Evolutionary conservation across 176 grass and related monocot species (phyloP), one percentile per base, ranked within the genome.

Genomic region (Phragmites australis): DNA sequence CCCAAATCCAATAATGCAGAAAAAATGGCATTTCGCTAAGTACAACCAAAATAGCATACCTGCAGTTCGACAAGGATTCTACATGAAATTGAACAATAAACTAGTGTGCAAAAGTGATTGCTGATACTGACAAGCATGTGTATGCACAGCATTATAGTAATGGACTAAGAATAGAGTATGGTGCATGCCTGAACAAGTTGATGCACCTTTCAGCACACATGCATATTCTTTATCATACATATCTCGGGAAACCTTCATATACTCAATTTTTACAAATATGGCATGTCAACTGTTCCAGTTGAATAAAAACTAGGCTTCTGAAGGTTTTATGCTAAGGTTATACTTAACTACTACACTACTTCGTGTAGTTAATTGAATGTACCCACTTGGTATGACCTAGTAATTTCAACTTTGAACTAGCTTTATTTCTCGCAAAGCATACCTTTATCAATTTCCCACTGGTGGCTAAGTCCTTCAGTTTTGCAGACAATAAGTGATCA

Each of bases 371-470:
- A 67, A 9, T n/a, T 65, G 40, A 44, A 74, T 53, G 15, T 66
- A 50, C 64, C 34, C 26, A 77, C 22, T 49, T 56, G 37, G 9
- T 30, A 63, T 65, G 14, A 19, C 21, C n/a, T 32, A 55, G 45
- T 63, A 80, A 10, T 65, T 72, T 72, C 6, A 45, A 15, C 55
- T 47, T 26, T 55, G 27, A 65, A 78, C 48, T 56, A 72, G 65
- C 34, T 71, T 30, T 63, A 45, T 71, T 37, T 61, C 17, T 43
- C 6, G 8, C 13, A 57, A 70, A 52, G 21, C 55, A 37, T 88
- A 97, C 94, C 94, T 93, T 89, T 68, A 89, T 81, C 52, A 93
- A 81, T 83, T 84, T 89, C 45, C 88, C 94, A 87, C 65, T 80
- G 65, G 87, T 19, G 11, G 83, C 67, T 37, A 97, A 87, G 31